Evolutionary conservation across 2,329 filamentous ascomycete species (phyloP), one percentile per base, ranked within the genome.

Genomic region (Epichloe typhina): DNA sequence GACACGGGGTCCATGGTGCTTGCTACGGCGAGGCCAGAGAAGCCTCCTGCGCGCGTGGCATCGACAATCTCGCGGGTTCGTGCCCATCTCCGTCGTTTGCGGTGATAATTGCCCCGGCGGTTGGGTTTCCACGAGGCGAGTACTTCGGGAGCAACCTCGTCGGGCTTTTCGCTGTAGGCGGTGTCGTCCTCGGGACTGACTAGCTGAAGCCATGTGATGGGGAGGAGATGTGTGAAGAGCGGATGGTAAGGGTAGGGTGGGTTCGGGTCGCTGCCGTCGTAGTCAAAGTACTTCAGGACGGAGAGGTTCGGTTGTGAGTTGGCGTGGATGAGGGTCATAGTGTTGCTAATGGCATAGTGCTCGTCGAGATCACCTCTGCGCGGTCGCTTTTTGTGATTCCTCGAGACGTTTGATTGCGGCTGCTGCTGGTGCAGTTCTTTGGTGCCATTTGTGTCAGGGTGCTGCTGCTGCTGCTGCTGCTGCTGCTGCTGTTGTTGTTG

Each of bases 201-300:
- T 5, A 98, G 79, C 67, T 97, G 91, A 2, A 98, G 78, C 90
- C 91, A 98, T 31, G 88, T 91, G 33, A 97, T 73, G 5, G 84
- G 80, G 60, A 91, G 84, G 48, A 98, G 79, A 63, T 93, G 84
- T 15, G 79, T 83, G 65, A 84, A 78, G 11, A 98, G 79, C 0
- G 93, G 91, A 63, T 97, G 93, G 23, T 80, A 72, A 13, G 77
- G 72, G 50, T 73, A 65, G 44, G 59, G 74, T 11, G 67, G 77
- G 56, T 75, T 76, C 42, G 83, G 80, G 54, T 80, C 80, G 52
- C 78, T 77, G 57, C 76, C 72, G 67, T 95, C 88, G 69, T 83
- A 97, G 65, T 82, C 81, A 69, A 95, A 97, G 72, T 95, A 94
- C 64, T 87, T 87, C 19, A 98, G 77, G 46, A 93, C 77, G 17